Conservation (phyloP, 345 rosid genomes). For the Arabis hirsuta region DNA sequence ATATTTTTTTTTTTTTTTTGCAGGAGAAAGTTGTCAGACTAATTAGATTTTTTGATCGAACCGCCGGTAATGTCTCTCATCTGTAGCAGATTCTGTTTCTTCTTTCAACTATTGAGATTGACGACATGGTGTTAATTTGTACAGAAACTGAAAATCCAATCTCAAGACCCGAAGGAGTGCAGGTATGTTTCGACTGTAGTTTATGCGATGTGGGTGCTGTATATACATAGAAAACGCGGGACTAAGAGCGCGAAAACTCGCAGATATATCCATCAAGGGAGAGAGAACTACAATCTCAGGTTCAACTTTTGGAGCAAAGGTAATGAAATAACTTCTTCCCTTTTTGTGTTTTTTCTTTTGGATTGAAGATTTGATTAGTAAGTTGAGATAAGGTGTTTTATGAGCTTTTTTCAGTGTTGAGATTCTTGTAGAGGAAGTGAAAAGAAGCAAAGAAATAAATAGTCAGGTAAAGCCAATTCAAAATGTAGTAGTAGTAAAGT, state of each 20-base stretch:
- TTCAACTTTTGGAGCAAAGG: slow-evolving; percentile 74
- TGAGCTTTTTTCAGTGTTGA: slow-evolving; percentile 54
- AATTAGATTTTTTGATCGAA: slow-evolving; percentile 68
- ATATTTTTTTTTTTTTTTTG: slow-evolving; percentile 35
- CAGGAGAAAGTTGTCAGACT: slow-evolving; percentile 86
- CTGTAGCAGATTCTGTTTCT: slow-evolving; percentile 46
- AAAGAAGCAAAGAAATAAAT: slow-evolving; percentile 65
- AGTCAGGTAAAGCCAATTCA: slow-evolving; percentile 52
- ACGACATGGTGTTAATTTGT: slow-evolving; percentile 15
- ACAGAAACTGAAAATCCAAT: slow-evolving; percentile 27
- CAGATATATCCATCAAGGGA: slow-evolving; percentile 65
- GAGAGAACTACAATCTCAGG: slow-evolving; percentile 68
- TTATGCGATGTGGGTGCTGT: slow-evolving; percentile 12
- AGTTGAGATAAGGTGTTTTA: slow-evolving; percentile 16
- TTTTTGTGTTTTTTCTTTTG: not conserved
- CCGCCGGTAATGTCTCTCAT: slow-evolving; percentile 57
- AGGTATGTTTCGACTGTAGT: slow-evolving; percentile 20
- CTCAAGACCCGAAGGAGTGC: slow-evolving; percentile 21
- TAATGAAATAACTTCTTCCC: slow-evolving; percentile 37
- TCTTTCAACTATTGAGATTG: slow-evolving; percentile 42
- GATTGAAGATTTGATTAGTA: not conserved
- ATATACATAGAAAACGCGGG: not conserved
- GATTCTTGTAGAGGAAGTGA: slow-evolving; percentile 74
- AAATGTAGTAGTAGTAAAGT: not conserved
- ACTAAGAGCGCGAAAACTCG: slow-evolving; percentile 8